Evolutionary conservation across 192 early-diverging fungal species (phyloP), one percentile per base, ranked within the genome.

Genomic region (Entomortierella parvispora): DNA sequence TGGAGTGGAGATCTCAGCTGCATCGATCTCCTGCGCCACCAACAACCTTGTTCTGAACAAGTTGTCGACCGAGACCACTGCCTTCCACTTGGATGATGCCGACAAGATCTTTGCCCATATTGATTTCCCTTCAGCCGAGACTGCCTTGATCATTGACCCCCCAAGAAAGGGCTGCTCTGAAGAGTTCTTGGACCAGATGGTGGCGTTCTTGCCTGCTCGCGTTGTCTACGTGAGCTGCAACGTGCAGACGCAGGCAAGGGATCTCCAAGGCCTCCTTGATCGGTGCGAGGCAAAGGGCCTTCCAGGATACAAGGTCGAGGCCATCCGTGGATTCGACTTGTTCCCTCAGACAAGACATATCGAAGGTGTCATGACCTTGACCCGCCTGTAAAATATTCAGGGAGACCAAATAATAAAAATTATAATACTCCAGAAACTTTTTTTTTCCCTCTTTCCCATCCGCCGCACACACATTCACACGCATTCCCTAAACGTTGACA

Each of bases 171-270:
- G 91, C 14, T 87, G 89, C 79, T 83, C 80, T 12, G 80, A 81
- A 11, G 89, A 85, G 32, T 90, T 92, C 46, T 64, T 92, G 65
- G 82, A 88, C 29, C 88, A 90, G 80, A 84, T 92, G 46, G 71
- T 88, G 62, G 80, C 85, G 2, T 89, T 90, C 61, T 85, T 86
- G 43, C 91, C 91, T 4, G 83, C 83, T 2, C 85, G 90, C 54
- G 88, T 92, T 40, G 81, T 92, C 2, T 92, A 92, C 67, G 89
- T 92, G 67, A 85, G 84, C 45, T 92, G 91, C 53, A 89, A 89
- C 54, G 87, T 90, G 31, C 84, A 81, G 33, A 82, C 87, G 0
- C 89, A 90, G 70, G 87, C 85, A 0, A 64, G 81, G 33, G 91
- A 92, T 63, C 54, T 92, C 12, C 55, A 82, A 44, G 67, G 83